These are phyloP conservation scores for Aspergillus chevalieri DNA, from an alignment of 2,329 filamentous ascomycete genomes.

Conservation along the genomic window DNA sequence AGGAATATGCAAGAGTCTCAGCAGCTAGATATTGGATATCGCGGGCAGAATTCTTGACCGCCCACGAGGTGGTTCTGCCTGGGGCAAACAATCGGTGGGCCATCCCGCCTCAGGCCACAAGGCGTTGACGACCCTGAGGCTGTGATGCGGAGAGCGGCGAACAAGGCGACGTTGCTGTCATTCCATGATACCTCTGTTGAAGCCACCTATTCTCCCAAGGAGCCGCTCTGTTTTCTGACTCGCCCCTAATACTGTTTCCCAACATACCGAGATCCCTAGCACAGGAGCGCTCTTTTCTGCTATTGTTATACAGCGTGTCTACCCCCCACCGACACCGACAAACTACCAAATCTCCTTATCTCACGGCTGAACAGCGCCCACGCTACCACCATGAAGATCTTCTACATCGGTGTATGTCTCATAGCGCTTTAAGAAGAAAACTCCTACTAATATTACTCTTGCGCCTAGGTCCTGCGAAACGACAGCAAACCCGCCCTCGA, in stretches of 20 bases:
- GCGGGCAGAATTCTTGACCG: background rate
- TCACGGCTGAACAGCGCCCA: background rate
- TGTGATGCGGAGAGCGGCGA: background rate
- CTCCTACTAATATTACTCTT: background rate
- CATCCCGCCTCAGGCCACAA: background rate
- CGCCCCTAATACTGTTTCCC: background rate
- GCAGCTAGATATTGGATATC: background rate
- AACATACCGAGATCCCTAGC: background rate
- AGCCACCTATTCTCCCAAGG: background rate
- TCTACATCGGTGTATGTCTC: conserved; percentile 72
- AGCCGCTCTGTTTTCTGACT: background rate
- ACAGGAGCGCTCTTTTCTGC: background rate
- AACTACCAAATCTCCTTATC: background rate
- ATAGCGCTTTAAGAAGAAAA: background rate
- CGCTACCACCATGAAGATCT: conserved; percentile 66
- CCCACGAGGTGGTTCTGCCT: background rate
- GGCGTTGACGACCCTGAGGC: background rate
- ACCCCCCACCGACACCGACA: background rate
- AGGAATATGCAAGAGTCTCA: background rate
- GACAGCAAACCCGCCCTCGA: conserved; percentile 69
- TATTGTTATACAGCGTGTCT: background rate
- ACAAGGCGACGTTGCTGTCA: background rate
- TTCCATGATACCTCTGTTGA: background rate
- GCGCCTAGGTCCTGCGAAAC: conserved; percentile 70
- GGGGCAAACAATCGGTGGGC: background rate